A percentile compares a stretch with the other conserved stretches of the same genome.
These are phyloP conservation scores for Cytospora chrysosperma DNA, from an alignment of 2,329 filamentous ascomycete species.

Conservation along the genomic window DNA sequence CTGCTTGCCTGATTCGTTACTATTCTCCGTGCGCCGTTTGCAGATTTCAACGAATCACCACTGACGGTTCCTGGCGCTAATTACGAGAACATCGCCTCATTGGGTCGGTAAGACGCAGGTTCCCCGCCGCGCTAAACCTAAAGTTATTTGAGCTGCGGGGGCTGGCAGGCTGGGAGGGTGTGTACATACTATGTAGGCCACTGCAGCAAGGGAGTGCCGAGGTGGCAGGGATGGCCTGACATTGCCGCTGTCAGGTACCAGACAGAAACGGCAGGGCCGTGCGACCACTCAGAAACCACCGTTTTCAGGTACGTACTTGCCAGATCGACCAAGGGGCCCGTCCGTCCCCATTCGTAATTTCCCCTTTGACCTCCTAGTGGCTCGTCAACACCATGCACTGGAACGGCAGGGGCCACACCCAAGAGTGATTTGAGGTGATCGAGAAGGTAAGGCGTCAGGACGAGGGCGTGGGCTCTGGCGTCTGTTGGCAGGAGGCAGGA, in stretches of 20 bases:
- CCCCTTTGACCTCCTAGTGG: constrained; percentile 19
- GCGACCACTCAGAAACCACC: constrained; percentile 2
- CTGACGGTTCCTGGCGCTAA: constrained; percentile 8
- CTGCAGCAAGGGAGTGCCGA: neutral
- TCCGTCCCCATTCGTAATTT: constrained; percentile 23
- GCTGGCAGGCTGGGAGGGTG: neutral
- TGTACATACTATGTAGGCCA: neutral
- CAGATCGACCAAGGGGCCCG: constrained; percentile 15
- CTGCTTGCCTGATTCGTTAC: neutral
- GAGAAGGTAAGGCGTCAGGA: neutral
- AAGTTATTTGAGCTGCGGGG: neutral
- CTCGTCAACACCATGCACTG: constrained; percentile 12
- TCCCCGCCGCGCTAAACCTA: constrained; percentile 4
- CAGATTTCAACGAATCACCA: constrained; percentile 3
- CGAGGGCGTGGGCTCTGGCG: neutral
- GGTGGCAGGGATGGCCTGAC: constrained; percentile 6
- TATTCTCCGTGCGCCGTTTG: neutral
- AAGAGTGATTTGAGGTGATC: neutral
- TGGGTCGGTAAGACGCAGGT: neutral
- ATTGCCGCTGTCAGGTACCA: constrained; percentile 8
- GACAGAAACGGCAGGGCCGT: neutral
- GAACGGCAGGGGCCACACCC: constrained; percentile 11
- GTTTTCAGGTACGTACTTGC: constrained; percentile 18
- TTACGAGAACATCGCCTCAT: neutral
- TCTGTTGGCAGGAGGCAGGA: too few species aligned